Base-by-base conservation (phyloP, 805 yeast species). In the Jamesozyma gamospora region DNA sequence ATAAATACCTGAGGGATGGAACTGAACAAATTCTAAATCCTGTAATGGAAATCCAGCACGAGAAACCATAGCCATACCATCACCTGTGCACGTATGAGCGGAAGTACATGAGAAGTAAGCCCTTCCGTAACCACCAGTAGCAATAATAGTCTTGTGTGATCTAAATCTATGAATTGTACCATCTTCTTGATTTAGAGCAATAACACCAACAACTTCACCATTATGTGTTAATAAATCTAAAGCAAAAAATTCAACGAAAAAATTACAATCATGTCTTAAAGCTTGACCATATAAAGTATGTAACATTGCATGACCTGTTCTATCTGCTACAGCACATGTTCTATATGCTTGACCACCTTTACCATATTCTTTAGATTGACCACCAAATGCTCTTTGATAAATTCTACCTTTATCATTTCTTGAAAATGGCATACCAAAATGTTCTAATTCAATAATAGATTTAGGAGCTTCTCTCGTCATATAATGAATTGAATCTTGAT, bases 61-160 rank as follows among this genome's bases (percentile, higher is more conserved):
- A 37, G 96, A 69, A 46, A 87, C 97, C 98, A 90, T 90, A 51
- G 96, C 98, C 59, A 72, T 79, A 64, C 98, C 98, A 66, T 90
- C 98, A 73, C 98, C 98, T 41, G 98, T 90, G 77, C 98, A 90
- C 44, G 98, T 92, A 73, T 90, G 98, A 38, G 97, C 97, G 44
- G 97, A 88, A 48, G 98, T 90, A 75, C 97, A 90, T 12, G 95
- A 84, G 78, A 92, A 92, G 74, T 90, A 90, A 48, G 96, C 87
- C 70, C 98, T 82, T 45, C 98, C 98, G 66, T 83, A 90, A 42
- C 98, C 98, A 72, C 98, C 98, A 42, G 98, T 92, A 55, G 98
- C 98, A 51, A 90, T 78, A 48, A 90, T 82, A 41, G 98, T 90
- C 68, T 82, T 84, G 70, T 90, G 96, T 43, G 97, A 88, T 66